Evolutionary conservation across 2,329 filamentous ascomycete species (phyloP), one percentile per base, ranked within the genome.

Genomic region (Coleophoma crateriformis): DNA sequence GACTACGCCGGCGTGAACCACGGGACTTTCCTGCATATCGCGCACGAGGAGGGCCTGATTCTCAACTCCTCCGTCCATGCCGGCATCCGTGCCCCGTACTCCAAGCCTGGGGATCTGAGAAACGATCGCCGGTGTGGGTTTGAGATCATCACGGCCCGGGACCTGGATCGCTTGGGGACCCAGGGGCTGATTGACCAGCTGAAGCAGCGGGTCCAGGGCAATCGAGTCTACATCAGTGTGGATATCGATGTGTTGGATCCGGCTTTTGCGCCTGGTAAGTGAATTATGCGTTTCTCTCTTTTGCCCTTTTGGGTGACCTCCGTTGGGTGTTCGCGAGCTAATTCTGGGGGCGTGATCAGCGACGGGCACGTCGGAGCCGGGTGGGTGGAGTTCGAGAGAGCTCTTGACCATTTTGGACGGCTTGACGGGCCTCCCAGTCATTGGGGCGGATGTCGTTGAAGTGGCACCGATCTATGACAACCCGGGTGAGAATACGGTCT

Each of bases 301-400:
- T 14, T 13, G 7, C 19, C 7, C 8, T 19, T 7, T 15, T 39
- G 10, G 3, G 3, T 7, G 13, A 39, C 13, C 8, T n/a, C 8
- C 2, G 14, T 8, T n/a, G 37, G 41, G 27, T 19, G 19, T 7
- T 27, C 2, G 27, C 5, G 27, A 7, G 27, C 27, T 27, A 27
- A 27, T 27, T 27, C 6, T 19, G 19, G 27, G 27, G 2, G 27
- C 3, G 6, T 27, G 27, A 7, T 7, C 19, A 33, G 50, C 47
- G 10, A 94, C 89, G 0, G 80, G 81, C 2, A 83, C 81, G 1
- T 73, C 79, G 10, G 81, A 84, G 59, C 77, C 78, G 2, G 80
- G 80, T 42, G 81, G 80, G 3, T 84, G 80, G 80, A 75, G 72
- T 1, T 82, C 78, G 0, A 71, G 81, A 35, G 80, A 84, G 57